Evolutionary conservation across 192 early-diverging fungal genomes (phyloP), one percentile per base, ranked within the genome.

Genomic region (Coemansia javaensis): DNA sequence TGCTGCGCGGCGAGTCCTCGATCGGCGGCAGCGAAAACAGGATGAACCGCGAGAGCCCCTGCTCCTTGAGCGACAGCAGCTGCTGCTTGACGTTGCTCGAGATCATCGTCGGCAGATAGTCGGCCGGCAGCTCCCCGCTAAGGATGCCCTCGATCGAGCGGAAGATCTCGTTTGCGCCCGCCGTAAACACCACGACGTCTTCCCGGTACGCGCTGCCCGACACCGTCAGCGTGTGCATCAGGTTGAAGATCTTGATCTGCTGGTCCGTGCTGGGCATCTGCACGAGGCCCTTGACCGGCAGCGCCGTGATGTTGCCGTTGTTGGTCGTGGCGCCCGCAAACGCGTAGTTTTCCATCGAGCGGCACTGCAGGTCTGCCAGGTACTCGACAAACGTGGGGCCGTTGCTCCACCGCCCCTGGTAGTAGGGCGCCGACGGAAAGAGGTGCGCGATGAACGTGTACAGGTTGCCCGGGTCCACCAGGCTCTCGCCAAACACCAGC

Each of bases 361-460:
- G 56, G 45, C 68, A 72, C 27, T 72, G 68, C 40, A 72, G 31
- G 33, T 72, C 68, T 0, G 68, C 35, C 48, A 72, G 25, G 44
- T 72, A 72, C 49, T 72, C 68, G 33, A 63, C 68, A 57, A 72
- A 72, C 6, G 68, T 72, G 1, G 68, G 68, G 18, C 68, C 68
- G 47, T 72, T 72, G 48, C 68, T 72, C 68, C 68, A 72, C 18
- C 68, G 46, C 1, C 68, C 68, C 40, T 72, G 68, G 57, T 72
- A 72, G 50, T 72, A 72, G 0, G 68, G 68, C 12, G 68, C 68
- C 0, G 68, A 72, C 0, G 68, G 68, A 38, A 72, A 72, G 38
- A 72, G 30, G 24, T 72, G 68, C 2, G 61, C 56, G 9, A 72
- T 72, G 44, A 59, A 51, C 9, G 68, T 72, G 53, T 72, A 72